Evolutionary conservation across 169 alveolate species (phyloP), one percentile per base, ranked within the genome.

Genomic region (Eimeria falciformis): DNA sequence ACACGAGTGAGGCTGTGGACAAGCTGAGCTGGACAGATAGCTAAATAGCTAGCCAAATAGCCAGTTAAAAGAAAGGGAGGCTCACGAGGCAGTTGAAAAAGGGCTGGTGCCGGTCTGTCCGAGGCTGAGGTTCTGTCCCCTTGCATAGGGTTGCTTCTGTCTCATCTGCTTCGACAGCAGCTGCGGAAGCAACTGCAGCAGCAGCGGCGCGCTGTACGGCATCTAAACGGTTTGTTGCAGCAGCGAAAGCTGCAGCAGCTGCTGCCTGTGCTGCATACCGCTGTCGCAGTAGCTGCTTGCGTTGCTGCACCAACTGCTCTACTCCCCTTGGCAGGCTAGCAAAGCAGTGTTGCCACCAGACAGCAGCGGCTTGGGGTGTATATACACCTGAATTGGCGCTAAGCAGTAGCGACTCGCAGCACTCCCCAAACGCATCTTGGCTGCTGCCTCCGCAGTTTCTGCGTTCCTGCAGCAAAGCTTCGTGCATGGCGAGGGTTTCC

Each of bases 341-440:
- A 37, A 81, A 81, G 40, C 89, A 53, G 89, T 81, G 89, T 75
- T 81, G 89, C 89, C 89, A 81, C 89, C 89, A 81, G 4, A 2
- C 37, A 11, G 89, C 55, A 14, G 43, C 23, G 89, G 55, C 25
- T 50, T 81, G 45, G 21, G 75, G 58, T 53, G 75, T 50, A 43
- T 27, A 55, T 18, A 25, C 40, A 14, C 18, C 75, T 81, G 43
- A 33, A 25, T 55, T 81, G 23, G 89, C n/a, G 2, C 21, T 6
- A 37, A 45, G 18, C 43, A 55, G 9, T 53, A 81, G 23, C 37
- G 37, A 40, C 23, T 29, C 33, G 77, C 89, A 81, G 77, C 33
- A 29, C 43, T 11, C 73, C 56, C 56, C 53, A 55, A 81, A 55
- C 21, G 12, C 33, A 4, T 7, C 43, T 18, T 46, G 5, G 17